Percentiles rank a stretch among this genome's conserved stretches.
phyloP scores from a whole-genome alignment of 306 rosid species.

The Rosa rugosa region DNA sequence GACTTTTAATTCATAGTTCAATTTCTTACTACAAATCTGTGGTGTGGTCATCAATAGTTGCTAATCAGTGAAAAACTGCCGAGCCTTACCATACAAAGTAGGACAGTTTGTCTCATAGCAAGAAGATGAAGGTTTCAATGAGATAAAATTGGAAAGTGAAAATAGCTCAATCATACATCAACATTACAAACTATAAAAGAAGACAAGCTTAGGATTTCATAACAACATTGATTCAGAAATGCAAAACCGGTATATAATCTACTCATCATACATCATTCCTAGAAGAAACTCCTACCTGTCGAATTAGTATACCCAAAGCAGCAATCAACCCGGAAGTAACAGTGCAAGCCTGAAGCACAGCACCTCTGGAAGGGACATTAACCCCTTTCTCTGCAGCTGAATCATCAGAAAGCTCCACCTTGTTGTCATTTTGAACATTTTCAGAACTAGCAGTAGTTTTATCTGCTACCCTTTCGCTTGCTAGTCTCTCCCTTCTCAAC shows the following conservation, averaged over 20 bases:
- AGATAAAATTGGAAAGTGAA: no score
- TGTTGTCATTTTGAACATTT: constrained; percentile 39
- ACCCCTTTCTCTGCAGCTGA: constrained; percentile 36
- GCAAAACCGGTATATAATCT: background rate
- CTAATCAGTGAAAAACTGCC: background rate
- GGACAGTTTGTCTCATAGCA: background rate
- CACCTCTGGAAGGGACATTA: constrained; percentile 52
- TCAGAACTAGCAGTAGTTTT: constrained; percentile 34
- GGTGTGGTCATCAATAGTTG: background rate
- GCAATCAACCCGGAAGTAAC: constrained; percentile 72
- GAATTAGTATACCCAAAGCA: constrained; percentile 62
- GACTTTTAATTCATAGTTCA: background rate
- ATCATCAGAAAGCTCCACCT: constrained; percentile 33
- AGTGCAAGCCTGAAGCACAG: constrained; percentile 81
- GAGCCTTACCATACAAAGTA: background rate
- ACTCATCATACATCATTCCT: constrained; percentile 6
- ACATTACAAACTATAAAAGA: background rate
- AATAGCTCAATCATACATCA: background rate
- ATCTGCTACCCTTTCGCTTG: constrained; percentile 26
- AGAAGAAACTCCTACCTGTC: constrained; percentile 55
- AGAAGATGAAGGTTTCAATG: background rate
- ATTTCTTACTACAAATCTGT: background rate
- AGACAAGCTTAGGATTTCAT: background rate
- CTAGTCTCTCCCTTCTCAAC: constrained; percentile 36
- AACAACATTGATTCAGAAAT: background rate